These are phyloP conservation scores for Vickermania spadyakhi DNA, from an alignment of 208 protist genomes.

Conservation along the genomic window DNA sequence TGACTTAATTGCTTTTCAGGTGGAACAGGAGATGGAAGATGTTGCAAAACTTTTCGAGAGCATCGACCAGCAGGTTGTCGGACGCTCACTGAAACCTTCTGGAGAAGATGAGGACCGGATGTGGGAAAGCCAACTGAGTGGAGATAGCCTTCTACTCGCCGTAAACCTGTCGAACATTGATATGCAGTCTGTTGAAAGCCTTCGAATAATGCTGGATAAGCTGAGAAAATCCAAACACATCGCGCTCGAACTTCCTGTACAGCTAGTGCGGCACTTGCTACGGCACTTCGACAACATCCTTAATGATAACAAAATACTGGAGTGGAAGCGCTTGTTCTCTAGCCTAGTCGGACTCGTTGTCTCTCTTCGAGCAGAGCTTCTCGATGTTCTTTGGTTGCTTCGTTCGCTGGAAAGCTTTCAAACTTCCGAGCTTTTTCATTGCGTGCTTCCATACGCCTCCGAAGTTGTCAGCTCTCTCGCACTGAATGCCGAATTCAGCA, in stretches of 20 bases:
- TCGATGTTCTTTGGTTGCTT: not conserved
- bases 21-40: not conserved
- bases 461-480: constrained; percentile 41
- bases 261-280: too few relatives aligned
- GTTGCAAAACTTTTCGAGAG: not conserved
- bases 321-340: too few relatives aligned
- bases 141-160: not conserved
- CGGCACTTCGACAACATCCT: too few relatives aligned
- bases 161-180: not conserved
- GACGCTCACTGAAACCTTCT: too few relatives aligned
- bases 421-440: too few relatives aligned
- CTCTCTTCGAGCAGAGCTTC: not conserved
- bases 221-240: too few relatives aligned
- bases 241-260: too few relatives aligned
- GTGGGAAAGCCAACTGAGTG: not conserved
- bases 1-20: too few relatives aligned
- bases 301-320: too few relatives aligned
- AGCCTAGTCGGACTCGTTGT: not conserved
- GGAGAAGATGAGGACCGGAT: not conserved
- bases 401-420: too few relatives aligned
- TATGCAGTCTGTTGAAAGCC: not conserved
- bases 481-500: constrained; percentile 19
- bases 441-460: too few relatives aligned
- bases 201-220: not conserved
- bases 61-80: not conserved